These are phyloP conservation scores for Amphichorda felina DNA, from an alignment of 2,329 filamentous ascomycete species.

Conservation along the genomic window DNA sequence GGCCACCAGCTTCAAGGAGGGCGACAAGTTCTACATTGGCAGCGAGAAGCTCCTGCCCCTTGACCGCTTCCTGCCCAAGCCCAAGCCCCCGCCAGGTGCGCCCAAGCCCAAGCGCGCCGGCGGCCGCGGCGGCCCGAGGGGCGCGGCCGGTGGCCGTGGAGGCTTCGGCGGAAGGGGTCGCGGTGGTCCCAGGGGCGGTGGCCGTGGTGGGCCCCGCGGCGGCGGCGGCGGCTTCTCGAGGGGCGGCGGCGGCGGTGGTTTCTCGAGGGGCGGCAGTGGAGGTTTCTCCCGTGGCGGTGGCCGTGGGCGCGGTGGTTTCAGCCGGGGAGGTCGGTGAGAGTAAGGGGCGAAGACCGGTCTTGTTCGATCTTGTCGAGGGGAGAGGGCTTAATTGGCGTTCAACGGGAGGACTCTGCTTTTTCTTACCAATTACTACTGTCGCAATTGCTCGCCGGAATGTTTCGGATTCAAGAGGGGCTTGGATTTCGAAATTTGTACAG, in stretches of 20 bases:
- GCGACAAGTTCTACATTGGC: slow-evolving; percentile 95
- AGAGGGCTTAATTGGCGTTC: not conserved
- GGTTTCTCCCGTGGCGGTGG: slow-evolving; percentile 11
- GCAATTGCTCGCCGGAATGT: slow-evolving; percentile 1
- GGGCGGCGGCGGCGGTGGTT: slow-evolving; percentile 7
- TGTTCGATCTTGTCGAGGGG: slow-evolving; percentile 3
- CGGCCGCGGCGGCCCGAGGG: slow-evolving; percentile 24
- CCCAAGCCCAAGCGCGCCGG: slow-evolving; percentile 49
- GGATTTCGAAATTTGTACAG: not conserved
- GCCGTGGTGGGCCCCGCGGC: slow-evolving; percentile 6
- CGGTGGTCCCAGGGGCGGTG: slow-evolving; percentile 9
- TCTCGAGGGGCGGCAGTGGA: slow-evolving; percentile 17
- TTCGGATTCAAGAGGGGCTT: slow-evolving; percentile 4
- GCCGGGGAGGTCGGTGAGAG: slow-evolving; percentile 12
- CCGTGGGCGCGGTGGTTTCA: slow-evolving; percentile 10
- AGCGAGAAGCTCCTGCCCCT: slow-evolving; percentile 89
- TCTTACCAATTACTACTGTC: no score
- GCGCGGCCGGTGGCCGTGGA: slow-evolving; percentile 6
- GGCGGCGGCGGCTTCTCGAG: slow-evolving; percentile 9
- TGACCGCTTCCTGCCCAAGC: slow-evolving; percentile 94
- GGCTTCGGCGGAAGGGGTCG: slow-evolving; percentile 11
- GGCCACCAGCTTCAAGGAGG: slow-evolving; percentile 84
- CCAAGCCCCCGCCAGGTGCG: slow-evolving; percentile 61
- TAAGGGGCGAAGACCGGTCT: slow-evolving; percentile 3
- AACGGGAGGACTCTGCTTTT: not conserved